Conservation (phyloP, 2,329 filamentous ascomycete genomes). For the Penicillium freii region DNA sequence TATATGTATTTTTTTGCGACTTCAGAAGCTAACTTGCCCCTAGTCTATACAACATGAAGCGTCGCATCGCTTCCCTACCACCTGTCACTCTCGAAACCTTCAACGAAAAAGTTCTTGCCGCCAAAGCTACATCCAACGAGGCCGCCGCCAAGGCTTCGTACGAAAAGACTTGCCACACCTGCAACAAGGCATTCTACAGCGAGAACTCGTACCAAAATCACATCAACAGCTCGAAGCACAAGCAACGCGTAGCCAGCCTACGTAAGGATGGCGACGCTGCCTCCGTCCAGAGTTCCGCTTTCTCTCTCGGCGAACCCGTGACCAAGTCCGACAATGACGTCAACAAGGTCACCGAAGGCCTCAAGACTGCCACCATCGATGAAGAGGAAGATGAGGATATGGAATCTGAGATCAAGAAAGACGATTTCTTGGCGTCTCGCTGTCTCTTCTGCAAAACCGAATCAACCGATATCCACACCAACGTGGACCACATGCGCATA, state of each 20-base stretch:
- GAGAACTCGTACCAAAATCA: constrained; percentile 96
- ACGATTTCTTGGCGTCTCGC: constrained; percentile 50
- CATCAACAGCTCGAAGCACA: constrained; percentile 85
- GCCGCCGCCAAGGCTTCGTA: constrained; percentile 86
- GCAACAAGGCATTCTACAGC: constrained; percentile 91
- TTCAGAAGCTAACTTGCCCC: constrained; percentile 1
- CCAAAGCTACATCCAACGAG: constrained; percentile 77
- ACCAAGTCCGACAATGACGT: constrained; percentile 63
- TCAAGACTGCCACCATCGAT: constrained; percentile 63
- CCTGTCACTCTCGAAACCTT: constrained; percentile 91
- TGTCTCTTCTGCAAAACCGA: constrained; percentile 93
- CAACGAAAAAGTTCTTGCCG: constrained; percentile 90
- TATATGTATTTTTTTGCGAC: neutral
- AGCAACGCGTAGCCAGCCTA: constrained; percentile 59
- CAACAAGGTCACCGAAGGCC: constrained; percentile 70
- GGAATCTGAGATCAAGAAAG: constrained; percentile 46
- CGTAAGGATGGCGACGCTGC: constrained; percentile 58
- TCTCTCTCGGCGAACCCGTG: constrained; percentile 82
- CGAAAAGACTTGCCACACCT: constrained; percentile 76
- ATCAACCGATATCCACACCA: constrained; percentile 72
- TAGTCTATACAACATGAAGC: constrained; percentile 94
- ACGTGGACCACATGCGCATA: constrained; percentile 83
- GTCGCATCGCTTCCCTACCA: constrained; percentile 83
- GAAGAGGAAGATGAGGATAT: constrained; percentile 47
- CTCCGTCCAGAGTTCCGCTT: constrained; percentile 85